These are phyloP conservation scores for Chondrostereum purpureum DNA, from an alignment of 1,284 basidiomycete species.

Conservation along the genomic window DNA sequence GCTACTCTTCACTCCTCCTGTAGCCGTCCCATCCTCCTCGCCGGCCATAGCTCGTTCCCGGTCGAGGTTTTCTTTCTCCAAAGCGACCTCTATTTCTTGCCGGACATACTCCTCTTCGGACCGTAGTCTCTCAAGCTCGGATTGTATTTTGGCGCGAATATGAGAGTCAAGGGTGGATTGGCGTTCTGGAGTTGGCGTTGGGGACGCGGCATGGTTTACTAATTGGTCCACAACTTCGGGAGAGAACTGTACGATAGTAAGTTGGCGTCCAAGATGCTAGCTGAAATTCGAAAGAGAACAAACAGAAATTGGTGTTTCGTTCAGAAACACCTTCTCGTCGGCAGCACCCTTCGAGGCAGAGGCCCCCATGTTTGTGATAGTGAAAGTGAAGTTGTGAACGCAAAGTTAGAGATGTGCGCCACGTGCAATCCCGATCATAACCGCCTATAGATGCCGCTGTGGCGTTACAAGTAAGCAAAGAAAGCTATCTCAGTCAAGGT, in stretches of 20 bases:
- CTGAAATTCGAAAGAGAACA: constrained; percentile 5
- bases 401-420: no score
- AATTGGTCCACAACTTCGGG: constrained; percentile 71
- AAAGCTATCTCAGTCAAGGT: no score
- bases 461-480: no score
- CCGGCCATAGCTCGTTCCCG: constrained; percentile 52
- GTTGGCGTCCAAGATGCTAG: constrained; percentile 7
- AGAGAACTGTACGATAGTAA: constrained; percentile 49
- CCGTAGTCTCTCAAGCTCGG: constrained; percentile 55
- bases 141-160: constrained; percentile 59
- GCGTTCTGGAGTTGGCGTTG: constrained; percentile 54
- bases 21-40: constrained; percentile 26
- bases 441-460: no score
- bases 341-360: not conserved
- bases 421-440: no score
- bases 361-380: no score
- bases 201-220: constrained; percentile 51
- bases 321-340: not conserved
- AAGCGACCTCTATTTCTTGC: constrained; percentile 58
- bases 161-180: constrained; percentile 67
- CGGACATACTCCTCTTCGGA: constrained; percentile 61
- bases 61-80: constrained; percentile 78
- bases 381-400: no score
- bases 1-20: constrained; percentile 52
- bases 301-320: constrained; percentile 4